phyloP scores from a whole-genome alignment of 2,329 filamentous ascomycete genomes.

The Penicillium carneum region DNA sequence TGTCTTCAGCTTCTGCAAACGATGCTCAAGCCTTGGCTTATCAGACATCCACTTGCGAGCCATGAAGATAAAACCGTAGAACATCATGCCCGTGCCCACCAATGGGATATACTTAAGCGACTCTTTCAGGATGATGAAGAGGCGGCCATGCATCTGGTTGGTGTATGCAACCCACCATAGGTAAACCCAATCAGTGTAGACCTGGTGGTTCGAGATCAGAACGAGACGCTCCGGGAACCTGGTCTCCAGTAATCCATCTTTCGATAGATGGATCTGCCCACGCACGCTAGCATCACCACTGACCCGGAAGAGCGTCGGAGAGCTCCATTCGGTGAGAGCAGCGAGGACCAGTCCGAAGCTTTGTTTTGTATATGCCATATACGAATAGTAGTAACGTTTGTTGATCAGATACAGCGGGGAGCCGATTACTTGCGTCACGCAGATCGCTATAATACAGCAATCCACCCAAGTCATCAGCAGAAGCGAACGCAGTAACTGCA shows the following conservation, averaged over 20 bases:
- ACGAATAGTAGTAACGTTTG: slow-evolving; percentile 67
- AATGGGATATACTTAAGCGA: slow-evolving; percentile 69
- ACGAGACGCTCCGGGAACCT: slow-evolving; percentile 68
- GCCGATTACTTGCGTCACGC: slow-evolving; percentile 66
- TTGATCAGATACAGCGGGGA: slow-evolving; percentile 68
- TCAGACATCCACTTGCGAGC: slow-evolving; percentile 69
- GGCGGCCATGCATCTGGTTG: slow-evolving; percentile 68
- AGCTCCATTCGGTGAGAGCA: slow-evolving; percentile 68
- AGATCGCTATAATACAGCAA: slow-evolving; percentile 52
- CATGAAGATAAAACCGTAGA: slow-evolving; percentile 72
- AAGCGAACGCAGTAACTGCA: slow-evolving; percentile 57
- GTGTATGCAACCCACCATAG: slow-evolving; percentile 73
- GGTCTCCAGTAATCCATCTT: slow-evolving; percentile 65
- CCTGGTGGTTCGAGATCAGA: slow-evolving; percentile 70
- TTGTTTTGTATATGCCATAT: slow-evolving; percentile 71
- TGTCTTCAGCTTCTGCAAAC: slow-evolving; percentile 63
- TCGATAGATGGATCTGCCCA: slow-evolving; percentile 64
- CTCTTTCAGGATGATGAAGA: slow-evolving; percentile 73
- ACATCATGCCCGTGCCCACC: slow-evolving; percentile 68
- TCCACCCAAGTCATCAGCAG: slow-evolving; percentile 56
- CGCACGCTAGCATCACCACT: slow-evolving; percentile 68
- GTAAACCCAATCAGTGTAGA: slow-evolving; percentile 75
- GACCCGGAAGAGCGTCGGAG: slow-evolving; percentile 67
- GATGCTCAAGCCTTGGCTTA: slow-evolving; percentile 65
- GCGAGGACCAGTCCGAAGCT: slow-evolving; percentile 69